A percentile compares a stretch with the other conserved stretches of the same genome.
These are phyloP conservation scores for Calonectria henricotiae DNA, from an alignment of 2,329 filamentous ascomycete species.

Conservation along the genomic window DNA sequence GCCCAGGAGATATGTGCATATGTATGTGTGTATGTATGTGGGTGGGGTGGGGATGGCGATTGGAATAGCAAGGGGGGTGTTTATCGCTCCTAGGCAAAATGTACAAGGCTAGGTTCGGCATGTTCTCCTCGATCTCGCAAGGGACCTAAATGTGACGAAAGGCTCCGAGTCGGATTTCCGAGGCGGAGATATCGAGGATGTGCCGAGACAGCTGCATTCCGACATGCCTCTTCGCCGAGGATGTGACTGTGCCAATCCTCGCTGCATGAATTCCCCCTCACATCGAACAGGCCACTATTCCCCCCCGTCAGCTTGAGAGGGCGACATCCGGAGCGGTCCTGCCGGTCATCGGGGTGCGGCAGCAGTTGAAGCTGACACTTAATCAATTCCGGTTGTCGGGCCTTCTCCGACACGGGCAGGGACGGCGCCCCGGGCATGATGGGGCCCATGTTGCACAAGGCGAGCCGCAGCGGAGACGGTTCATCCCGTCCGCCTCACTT, in stretches of 20 bases:
- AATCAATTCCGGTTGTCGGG: slow-evolving; percentile 27
- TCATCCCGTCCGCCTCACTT: slow-evolving; percentile 28
- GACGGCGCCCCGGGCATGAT: slow-evolving; percentile 28
- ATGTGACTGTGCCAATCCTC: slow-evolving; percentile 4
- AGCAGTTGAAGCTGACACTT: slow-evolving; percentile 22
- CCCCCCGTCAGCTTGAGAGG: background rate
- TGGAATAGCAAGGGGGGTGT: background rate
- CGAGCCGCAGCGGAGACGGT: slow-evolving; percentile 12
- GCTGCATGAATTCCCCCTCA: background rate
- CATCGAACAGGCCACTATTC: background rate
- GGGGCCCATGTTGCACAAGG: slow-evolving; percentile 23
- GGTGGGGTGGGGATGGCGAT: background rate
- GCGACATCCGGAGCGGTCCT: slow-evolving; percentile 20
- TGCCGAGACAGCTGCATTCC: slow-evolving; percentile 26
- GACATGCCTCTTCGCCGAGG: background rate
- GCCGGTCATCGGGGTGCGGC: slow-evolving; percentile 33
- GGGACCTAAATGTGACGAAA: background rate
- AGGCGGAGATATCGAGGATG: slow-evolving; percentile 20
- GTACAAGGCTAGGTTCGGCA: slow-evolving; percentile 3
- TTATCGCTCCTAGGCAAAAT: slow-evolving; percentile 7
- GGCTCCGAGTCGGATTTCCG: slow-evolving; percentile 21
- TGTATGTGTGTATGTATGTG: background rate
- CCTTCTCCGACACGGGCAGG: slow-evolving; percentile 6
- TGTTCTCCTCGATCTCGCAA: slow-evolving; percentile 5
- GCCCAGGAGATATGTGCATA: background rate